A percentile compares a stretch with the other conserved stretches of the same genome.
These are phyloP conservation scores for Casuarina glauca DNA, from an alignment of 306 rosid genomes.

Conservation along the genomic window DNA sequence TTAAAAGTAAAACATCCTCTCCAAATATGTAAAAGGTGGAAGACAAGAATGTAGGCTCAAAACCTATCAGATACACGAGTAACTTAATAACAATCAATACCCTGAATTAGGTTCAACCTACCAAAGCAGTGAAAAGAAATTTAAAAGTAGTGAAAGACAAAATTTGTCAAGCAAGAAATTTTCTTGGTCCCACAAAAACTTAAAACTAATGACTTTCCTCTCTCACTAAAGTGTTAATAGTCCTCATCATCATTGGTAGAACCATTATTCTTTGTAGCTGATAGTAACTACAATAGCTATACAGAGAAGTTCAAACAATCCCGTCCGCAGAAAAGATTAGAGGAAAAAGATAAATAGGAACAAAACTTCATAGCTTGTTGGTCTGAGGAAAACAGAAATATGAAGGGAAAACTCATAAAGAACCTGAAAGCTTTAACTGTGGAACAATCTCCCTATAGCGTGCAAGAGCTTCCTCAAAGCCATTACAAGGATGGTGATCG, in stretches of 20 bases:
- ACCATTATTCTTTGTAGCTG: neutral
- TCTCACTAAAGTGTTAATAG: neutral
- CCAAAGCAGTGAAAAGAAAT: neutral
- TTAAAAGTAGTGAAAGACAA: neutral
- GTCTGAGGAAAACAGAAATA: conserved; percentile 13
- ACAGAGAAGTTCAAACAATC: neutral
- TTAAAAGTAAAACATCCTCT: neutral
- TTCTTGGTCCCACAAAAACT: neutral
- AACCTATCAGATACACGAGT: neutral
- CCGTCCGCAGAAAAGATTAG: neutral
- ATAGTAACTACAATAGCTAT: no score
- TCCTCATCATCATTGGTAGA: neutral
- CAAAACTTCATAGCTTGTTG: neutral
- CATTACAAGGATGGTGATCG: conserved; percentile 54
- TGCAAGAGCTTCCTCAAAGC: conserved; percentile 81
- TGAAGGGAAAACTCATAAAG: conserved; percentile 14
- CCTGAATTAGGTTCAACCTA: no score
- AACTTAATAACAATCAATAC: no score
- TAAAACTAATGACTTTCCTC: neutral
- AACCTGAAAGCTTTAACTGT: conserved; percentile 73
- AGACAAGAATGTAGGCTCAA: neutral
- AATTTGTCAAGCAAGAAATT: neutral
- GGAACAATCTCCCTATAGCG: conserved; percentile 89
- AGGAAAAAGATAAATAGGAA: neutral
- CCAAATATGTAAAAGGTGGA: neutral